Evolutionary conservation across 2,329 filamentous ascomycete species (phyloP).

Genomic region (Knufia fluminis): DNA sequence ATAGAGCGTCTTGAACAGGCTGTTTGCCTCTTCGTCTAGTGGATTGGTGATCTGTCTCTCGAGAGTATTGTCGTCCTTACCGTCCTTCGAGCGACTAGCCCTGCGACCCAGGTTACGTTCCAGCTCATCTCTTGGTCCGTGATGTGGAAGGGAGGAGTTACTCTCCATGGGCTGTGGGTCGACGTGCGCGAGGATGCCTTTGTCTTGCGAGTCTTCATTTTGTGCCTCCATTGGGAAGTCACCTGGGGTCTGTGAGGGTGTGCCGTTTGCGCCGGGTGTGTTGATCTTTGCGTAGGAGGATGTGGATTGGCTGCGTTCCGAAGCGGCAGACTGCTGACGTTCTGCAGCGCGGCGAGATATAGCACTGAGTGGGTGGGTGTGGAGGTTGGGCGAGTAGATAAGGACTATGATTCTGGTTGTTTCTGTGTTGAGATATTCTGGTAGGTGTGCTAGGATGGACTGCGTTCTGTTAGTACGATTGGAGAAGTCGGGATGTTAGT

Average conservation of each 20-base stretch:
- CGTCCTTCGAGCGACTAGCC: not conserved
- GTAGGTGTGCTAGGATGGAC: constrained; percentile 84
- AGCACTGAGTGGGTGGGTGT: constrained; percentile 51
- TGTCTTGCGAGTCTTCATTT: constrained; percentile 38
- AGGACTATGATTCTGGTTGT: constrained; percentile 73
- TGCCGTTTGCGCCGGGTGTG: constrained; percentile 53
- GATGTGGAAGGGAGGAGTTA: constrained; percentile 38
- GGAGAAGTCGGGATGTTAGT: no score
- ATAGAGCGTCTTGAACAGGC: constrained; percentile 70
- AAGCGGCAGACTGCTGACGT: constrained; percentile 26
- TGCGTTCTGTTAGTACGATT: constrained; percentile 33
- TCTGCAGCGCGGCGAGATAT: constrained; percentile 20
- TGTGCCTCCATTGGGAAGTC: constrained; percentile 32
- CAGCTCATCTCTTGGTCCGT: constrained; percentile 4
- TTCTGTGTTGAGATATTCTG: constrained; percentile 63
- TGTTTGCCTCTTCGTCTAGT: constrained; percentile 37
- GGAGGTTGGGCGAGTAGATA: constrained; percentile 76
- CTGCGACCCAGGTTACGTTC: not conserved
- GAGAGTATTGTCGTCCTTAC: constrained; percentile 1
- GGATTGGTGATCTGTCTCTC: constrained; percentile 22
- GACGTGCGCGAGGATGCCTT: constrained; percentile 45
- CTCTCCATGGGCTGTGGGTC: constrained; percentile 30
- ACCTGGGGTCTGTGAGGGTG: constrained; percentile 57
- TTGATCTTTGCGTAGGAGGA: constrained; percentile 86
- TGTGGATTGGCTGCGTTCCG: constrained; percentile 46